A percentile compares a stretch with the other conserved stretches of the same genome.
phyloP scores from a whole-genome alignment of 192 early-diverging fungal genomes.

The Entomortierella parvispora region DNA sequence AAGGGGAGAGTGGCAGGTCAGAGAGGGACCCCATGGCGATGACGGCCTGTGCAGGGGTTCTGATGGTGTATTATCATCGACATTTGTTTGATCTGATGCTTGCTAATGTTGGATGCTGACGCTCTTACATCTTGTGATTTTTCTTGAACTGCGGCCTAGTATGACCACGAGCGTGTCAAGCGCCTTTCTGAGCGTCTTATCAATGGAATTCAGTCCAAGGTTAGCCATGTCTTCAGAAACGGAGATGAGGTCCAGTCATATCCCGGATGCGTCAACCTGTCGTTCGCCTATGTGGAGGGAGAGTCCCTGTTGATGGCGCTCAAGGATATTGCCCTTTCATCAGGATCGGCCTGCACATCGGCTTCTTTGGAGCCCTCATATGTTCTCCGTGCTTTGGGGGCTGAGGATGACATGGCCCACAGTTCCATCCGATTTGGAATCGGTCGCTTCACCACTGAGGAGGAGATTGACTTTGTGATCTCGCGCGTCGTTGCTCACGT shows the following conservation, averaged over 20 bases:
- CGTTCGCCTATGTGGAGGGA: constrained; percentile 97
- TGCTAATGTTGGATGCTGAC: too few relatives aligned
- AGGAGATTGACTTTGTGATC: constrained; percentile 93
- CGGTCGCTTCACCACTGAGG: constrained; percentile 95
- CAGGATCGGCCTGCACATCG: constrained; percentile 95
- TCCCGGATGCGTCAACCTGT: constrained; percentile 95
- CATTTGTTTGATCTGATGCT: too few relatives aligned
- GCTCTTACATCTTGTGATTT: constrained; percentile 13
- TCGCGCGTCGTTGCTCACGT: constrained; percentile 84
- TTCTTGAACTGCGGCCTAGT: constrained; percentile 54
- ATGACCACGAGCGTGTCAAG: constrained; percentile 80
- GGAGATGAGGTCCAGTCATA: constrained; percentile 84
- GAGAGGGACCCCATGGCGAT: constrained; percentile 43
- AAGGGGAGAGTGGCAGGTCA: too few relatives aligned
- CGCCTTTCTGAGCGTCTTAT: constrained; percentile 82
- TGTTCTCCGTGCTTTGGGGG: constrained; percentile 95
- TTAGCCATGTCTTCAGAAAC: constrained; percentile 89
- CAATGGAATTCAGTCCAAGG: constrained; percentile 79
- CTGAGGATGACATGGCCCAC: constrained; percentile 97
- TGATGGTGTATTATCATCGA: constrained; percentile 50
- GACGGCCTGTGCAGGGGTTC: constrained; percentile 66
- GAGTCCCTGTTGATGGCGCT: constrained; percentile 98
- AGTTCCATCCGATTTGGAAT: constrained; percentile 96
- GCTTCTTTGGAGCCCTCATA: constrained; percentile 97
- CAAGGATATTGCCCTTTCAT: constrained; percentile 96